Percentiles rank a stretch among this genome's conserved stretches.
phyloP scores from a whole-genome alignment of 2,329 filamentous ascomycete genomes.

The Plectosphaerella cucumerina region DNA sequence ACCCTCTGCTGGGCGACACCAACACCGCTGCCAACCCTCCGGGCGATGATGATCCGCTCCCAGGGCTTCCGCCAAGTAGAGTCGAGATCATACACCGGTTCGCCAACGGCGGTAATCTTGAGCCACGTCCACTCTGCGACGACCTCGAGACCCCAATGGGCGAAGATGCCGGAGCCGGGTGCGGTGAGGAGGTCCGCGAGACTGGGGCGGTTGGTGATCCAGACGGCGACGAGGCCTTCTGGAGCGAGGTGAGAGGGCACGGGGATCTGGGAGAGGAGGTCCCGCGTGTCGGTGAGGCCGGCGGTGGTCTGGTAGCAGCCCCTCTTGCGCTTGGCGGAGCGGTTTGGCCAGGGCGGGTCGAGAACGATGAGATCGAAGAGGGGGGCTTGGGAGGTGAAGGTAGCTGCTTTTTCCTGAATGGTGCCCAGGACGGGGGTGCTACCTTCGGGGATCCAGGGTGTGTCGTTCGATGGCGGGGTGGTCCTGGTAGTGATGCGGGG shows the following conservation, averaged over 20 bases:
- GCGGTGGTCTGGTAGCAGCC: slow-evolving; percentile 44
- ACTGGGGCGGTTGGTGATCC: slow-evolving; percentile 71
- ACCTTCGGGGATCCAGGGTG: slow-evolving; percentile 32
- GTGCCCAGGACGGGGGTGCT: slow-evolving; percentile 44
- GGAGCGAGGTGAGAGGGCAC: slow-evolving; percentile 48
- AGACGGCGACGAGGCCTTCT: slow-evolving; percentile 62
- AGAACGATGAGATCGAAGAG: slow-evolving; percentile 65
- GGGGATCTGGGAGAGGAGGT: slow-evolving; percentile 51
- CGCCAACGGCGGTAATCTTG: slow-evolving; percentile 63
- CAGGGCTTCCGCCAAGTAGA: slow-evolving; percentile 70
- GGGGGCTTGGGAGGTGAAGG: slow-evolving; percentile 39
- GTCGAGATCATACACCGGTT: slow-evolving; percentile 58
- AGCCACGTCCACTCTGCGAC: slow-evolving; percentile 75
- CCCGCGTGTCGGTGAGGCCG: slow-evolving; percentile 39
- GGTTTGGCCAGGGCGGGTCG: slow-evolving; percentile 80
- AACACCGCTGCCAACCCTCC: slow-evolving; percentile 28
- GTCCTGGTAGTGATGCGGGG: slow-evolving; percentile 28
- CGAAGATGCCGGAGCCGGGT: slow-evolving; percentile 53
- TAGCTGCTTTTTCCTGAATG: slow-evolving; percentile 34
- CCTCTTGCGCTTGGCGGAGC: slow-evolving; percentile 61
- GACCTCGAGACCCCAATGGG: slow-evolving; percentile 60
- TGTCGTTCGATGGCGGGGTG: neutral
- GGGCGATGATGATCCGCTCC: slow-evolving; percentile 65
- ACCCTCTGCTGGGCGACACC: slow-evolving; percentile 42
- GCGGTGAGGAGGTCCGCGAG: slow-evolving; percentile 51